phyloP scores from a whole-genome alignment of 192 early-diverging fungal genomes.

The Coemansia sp. region DNA sequence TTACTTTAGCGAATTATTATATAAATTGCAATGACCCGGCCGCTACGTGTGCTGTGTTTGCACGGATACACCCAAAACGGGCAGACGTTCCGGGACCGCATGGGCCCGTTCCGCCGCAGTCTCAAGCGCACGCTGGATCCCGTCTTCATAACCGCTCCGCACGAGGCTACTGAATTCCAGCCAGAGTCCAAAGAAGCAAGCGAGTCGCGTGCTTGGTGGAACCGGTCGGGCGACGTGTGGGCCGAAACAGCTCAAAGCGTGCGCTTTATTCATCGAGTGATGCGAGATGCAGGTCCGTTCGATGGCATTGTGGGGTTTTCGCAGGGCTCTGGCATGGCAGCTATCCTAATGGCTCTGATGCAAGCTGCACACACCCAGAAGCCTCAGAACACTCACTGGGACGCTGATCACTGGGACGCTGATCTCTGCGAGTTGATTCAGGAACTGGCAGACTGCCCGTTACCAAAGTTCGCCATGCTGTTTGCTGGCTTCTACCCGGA shows the following conservation, averaged over 20 bases:
- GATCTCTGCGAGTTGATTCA: neutral
- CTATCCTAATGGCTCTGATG: constrained; percentile 21
- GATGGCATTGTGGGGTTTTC: constrained; percentile 46
- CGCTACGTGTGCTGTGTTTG: constrained; percentile 40
- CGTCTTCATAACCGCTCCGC: constrained; percentile 31
- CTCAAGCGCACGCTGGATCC: constrained; percentile 21
- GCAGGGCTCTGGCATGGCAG: constrained; percentile 46
- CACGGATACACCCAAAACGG: constrained; percentile 53
- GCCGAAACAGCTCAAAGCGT: constrained; percentile 15
- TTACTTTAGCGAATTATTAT: neutral
- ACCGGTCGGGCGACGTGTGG: constrained; percentile 12
- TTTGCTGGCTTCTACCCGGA: constrained; percentile 33
- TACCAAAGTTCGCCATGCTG: constrained; percentile 21
- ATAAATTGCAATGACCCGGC: constrained; percentile 5
- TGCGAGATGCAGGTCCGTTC: constrained; percentile 30
- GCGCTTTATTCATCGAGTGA: neutral
- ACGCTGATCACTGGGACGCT: neutral
- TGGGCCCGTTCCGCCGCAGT: constrained; percentile 30
- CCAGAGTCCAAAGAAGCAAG: neutral
- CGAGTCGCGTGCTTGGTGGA: constrained; percentile 30
- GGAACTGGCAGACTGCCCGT: neutral
- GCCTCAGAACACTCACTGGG: too few relatives aligned
- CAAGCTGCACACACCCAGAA: neutral
- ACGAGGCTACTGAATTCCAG: constrained; percentile 19
- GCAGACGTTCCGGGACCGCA: constrained; percentile 40